Evolutionary conservation across 2,329 filamentous ascomycete genomes (phyloP), one percentile per base, ranked within the genome.

Genomic region (Epichloe glyceriae): DNA sequence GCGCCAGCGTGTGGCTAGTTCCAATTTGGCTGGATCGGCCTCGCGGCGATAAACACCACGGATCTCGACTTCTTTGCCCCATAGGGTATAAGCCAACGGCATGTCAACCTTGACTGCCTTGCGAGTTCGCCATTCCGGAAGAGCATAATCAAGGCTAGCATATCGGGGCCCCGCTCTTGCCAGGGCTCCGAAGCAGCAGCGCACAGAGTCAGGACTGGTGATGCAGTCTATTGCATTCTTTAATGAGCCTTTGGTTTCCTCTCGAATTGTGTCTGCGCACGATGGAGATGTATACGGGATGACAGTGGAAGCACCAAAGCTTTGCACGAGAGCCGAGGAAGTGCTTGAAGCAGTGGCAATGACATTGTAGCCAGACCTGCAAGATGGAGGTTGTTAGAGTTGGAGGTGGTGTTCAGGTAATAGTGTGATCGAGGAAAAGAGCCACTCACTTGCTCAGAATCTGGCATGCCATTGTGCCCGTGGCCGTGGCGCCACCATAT

Each of bases 91-190:
- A 14, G 42, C 42, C 22, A 44, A 11, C n/a, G 42, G 44, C 44
- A 37, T 46, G n/a, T 34, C 33, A 30, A 15, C 88, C 86, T 57
- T 95, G 80, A 53, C 88, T 88, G 70, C 52, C 37, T 34, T 26
- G 38, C 46, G 46, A 10, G 46, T 47, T 10, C 35, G 46, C 35
- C 46, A 47, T 39, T 22, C 33, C 3, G 33, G 33, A 5, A 8
- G 46, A 6, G 34, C 33, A 22, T 39, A 22, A 20, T 47, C 46
- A 11, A 47, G 46, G 20, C 46, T 26, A 5, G 46, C 46, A 30
- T 47, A 47, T 15, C 46, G 14, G 7, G 33, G 12, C 5, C 46
- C 46, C 6, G 46, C 46, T n/a, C 46, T n/a, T 3, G n/a, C 11
- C 19, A 49, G 10, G 46, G 38, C 15, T 4, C 19, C 15, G 38